Evolutionary conservation across 108 stramenopile genomes (phyloP), one percentile per base, ranked within the genome.

Genomic region (Fragilariopsis cylindrus): DNA sequence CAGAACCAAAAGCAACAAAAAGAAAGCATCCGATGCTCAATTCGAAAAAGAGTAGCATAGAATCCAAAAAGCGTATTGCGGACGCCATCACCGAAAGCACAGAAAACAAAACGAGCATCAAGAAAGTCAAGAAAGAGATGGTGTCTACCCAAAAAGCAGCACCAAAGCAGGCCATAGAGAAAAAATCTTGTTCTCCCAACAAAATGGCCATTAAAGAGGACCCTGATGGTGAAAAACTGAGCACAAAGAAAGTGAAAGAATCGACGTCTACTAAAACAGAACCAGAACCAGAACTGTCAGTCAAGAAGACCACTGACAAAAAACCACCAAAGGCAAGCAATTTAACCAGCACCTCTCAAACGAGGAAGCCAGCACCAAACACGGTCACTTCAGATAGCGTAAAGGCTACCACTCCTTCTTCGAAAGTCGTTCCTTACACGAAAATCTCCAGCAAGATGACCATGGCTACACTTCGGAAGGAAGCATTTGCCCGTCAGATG

Each of bases 381-480:
- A n/a, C 4, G 7, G 18, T 4, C 57, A 57, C 57, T 18, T 7
- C 8, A n/a, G 7, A 8, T 13, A 40, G 9, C 12, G 21, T 11
- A 56, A 56, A n/a, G 16, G 55, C 5, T 60, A 1, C 2, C 58
- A 30, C 12, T 60, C 58, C 4, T 4, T 1, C 58, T 30, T 40
- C 21, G 3, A 4, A 60, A 21, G 58, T 60, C 21, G 50, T 52
- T 13, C 9, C 9, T 44, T 63, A 63, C 11, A 63, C 62, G 46
- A 63, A 45, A 40, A 43, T 63, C 4, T 45, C 19, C 62, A 44
- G 42, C 45, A 63, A 63, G 4, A 63, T 63, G 62, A 30, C 19
- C 19, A 18, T 60, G 4, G 58, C n/a, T 5, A 30, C 30, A 21
- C 58, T 60, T 4, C 30, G 21, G 0, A 0, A 60, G 21, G 58